phyloP scores from a whole-genome alignment of 169 alveolate genomes.

The Cryptosporidium andersoni region DNA sequence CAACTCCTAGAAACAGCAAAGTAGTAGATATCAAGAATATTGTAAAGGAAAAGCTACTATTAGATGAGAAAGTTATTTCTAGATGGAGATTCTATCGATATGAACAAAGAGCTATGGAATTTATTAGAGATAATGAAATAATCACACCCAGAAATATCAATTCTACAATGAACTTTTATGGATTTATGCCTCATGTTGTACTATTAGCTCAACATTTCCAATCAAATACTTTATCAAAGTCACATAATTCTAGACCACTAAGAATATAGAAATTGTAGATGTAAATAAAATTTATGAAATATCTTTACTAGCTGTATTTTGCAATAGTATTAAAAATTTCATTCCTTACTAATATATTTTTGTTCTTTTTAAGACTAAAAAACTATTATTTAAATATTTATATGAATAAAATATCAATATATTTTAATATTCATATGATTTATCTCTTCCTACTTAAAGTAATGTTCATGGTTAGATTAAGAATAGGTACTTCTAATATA shows the following conservation, averaged over 20 bases:
- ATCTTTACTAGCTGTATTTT: no score
- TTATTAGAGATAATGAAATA: constrained; percentile 28
- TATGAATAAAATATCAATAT: no score
- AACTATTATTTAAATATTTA: no score
- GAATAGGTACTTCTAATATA: no score
- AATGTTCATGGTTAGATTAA: no score
- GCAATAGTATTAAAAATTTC: no score
- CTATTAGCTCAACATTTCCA: constrained; percentile 29
- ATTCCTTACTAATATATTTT: no score
- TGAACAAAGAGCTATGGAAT: constrained; percentile 9
- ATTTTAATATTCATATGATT: no score
- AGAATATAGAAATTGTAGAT: constrained; percentile 1
- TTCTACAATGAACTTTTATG: constrained; percentile 6
- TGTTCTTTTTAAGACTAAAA: no score
- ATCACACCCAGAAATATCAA: constrained; percentile 5
- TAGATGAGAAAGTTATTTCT: constrained; percentile 32
- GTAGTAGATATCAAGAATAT: constrained; percentile 4
- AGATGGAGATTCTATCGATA: constrained; percentile 56
- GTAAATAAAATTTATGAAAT: neutral
- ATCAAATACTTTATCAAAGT: constrained; percentile 5
- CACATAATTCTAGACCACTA: constrained; percentile 50
- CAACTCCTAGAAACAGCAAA: neutral
- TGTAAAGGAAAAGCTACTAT: constrained; percentile 5
- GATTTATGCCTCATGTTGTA: constrained; percentile 34
- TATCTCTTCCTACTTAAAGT: no score